Percentiles rank a stretch among this genome's conserved stretches.
These are phyloP conservation scores for Saccharata proteae DNA, from an alignment of 2,329 filamentous ascomycete genomes.

Conservation along the genomic window DNA sequence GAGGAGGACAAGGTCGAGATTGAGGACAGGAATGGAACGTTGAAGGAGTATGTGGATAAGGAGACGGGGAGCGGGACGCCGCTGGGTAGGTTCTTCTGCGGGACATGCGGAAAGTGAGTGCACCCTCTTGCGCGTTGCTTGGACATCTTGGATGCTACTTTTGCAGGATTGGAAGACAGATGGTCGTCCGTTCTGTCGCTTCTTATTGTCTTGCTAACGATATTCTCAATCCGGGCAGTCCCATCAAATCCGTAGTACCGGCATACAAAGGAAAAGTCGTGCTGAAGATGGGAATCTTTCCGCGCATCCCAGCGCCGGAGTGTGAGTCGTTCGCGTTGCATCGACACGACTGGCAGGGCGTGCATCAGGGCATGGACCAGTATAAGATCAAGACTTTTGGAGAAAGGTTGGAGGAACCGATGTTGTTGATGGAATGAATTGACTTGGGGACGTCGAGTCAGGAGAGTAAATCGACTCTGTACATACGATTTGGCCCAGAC, in stretches of 20 bases:
- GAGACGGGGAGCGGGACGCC: slow-evolving; percentile 35
- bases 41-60: slow-evolving; percentile 34
- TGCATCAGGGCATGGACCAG: slow-evolving; percentile 23
- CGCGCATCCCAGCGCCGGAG: slow-evolving; percentile 34
- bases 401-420: slow-evolving; percentile 22
- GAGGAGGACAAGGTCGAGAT: slow-evolving; percentile 34
- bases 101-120: slow-evolving; percentile 32
- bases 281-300: slow-evolving; percentile 40
- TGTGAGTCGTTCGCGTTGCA: slow-evolving; percentile 33
- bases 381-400: slow-evolving; percentile 29
- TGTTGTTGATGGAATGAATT: no score
- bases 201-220: no score
- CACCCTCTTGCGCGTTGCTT: no score
- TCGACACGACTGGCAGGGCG: slow-evolving; percentile 32
- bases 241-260: slow-evolving; percentile 34
- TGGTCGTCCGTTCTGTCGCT: background rate
- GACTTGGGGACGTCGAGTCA: no score
- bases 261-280: slow-evolving; percentile 26
- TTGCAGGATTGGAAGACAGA: no score
- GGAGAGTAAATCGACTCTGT: no score
- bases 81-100: slow-evolving; percentile 34
- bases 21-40: slow-evolving; percentile 30
- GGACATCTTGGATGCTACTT: slow-evolving; percentile 11
- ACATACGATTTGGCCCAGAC: no score
- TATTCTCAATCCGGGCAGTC: slow-evolving; percentile 20